Evolutionary conservation across 257 asterid genomes (phyloP).

Genomic region (Ligustrum vulgare): DNA sequence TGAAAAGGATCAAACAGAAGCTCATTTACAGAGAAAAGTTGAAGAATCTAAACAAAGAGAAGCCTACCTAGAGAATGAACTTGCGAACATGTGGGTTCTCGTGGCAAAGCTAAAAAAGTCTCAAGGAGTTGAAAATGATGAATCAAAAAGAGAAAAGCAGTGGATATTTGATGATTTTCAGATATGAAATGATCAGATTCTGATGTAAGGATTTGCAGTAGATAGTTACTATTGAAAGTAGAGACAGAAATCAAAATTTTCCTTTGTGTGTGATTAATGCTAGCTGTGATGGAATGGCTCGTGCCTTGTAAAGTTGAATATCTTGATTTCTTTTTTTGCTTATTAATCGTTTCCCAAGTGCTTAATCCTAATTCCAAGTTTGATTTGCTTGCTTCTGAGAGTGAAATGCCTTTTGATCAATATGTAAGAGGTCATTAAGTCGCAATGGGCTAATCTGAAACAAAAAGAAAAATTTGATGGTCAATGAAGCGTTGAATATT

Average conservation of each 20-base stretch:
- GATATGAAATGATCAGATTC: constrained; percentile 15
- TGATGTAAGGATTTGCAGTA: not conserved
- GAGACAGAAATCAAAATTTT: not conserved
- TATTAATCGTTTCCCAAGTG: not conserved
- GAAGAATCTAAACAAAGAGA: constrained; percentile 96
- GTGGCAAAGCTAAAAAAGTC: constrained; percentile 81
- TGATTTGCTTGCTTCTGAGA: not conserved
- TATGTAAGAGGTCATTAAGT: not conserved
- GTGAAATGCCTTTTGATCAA: too few relatives aligned
- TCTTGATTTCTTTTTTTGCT: not conserved
- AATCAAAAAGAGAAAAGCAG: constrained; percentile 34
- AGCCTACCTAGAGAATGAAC: constrained; percentile 92
- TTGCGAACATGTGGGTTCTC: constrained; percentile 96
- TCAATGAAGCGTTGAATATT: too few relatives aligned
- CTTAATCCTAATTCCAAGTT: not conserved
- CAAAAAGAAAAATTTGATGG: not conserved
- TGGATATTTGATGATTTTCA: constrained; percentile 36
- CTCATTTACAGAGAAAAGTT: constrained; percentile 73
- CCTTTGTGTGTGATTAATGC: not conserved
- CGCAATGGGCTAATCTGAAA: not conserved
- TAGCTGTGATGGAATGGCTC: not conserved
- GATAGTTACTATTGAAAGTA: not conserved
- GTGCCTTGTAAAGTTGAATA: not conserved
- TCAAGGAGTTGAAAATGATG: constrained; percentile 62
- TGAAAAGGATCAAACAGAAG: constrained; percentile 71